Evolutionary conservation across 371 early-diverging fungal genomes (phyloP).

Genomic region (Rhizopus microsporus): DNA sequence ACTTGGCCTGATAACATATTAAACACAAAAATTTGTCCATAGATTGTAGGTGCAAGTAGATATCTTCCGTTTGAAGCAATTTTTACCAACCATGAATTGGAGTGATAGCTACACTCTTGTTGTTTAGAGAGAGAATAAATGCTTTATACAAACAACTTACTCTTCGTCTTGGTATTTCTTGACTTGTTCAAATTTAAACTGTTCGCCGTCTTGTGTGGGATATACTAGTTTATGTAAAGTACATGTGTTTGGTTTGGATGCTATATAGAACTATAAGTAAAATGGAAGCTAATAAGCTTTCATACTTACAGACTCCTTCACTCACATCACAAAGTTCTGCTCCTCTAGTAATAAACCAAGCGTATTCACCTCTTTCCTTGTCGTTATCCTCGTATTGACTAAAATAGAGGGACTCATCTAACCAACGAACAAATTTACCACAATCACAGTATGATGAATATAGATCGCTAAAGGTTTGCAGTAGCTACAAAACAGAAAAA

Average conservation of each 20-base stretch:
- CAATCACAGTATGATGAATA: slow-evolving; percentile 93
- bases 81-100: background rate
- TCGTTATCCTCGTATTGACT: slow-evolving; percentile 13
- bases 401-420: slow-evolving; percentile 50
- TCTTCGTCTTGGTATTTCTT: slow-evolving; percentile 74
- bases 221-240: slow-evolving; percentile 80
- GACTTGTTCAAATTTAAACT: slow-evolving; percentile 73
- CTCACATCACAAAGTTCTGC: slow-evolving; percentile 88
- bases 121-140: too few species aligned
- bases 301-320: slow-evolving; percentile 71
- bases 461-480: slow-evolving; percentile 79
- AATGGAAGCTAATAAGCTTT: background rate
- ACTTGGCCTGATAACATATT: slow-evolving; percentile 73
- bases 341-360: slow-evolving; percentile 83
- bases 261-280: slow-evolving; percentile 28
- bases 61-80: slow-evolving; percentile 33
- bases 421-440: slow-evolving; percentile 74
- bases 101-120: background rate
- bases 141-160: slow-evolving; percentile 38
- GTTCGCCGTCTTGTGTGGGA: slow-evolving; percentile 63
- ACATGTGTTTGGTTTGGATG: slow-evolving; percentile 81
- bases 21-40: slow-evolving; percentile 84
- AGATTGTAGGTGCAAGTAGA: slow-evolving; percentile 83
- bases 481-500: slow-evolving; percentile 37
- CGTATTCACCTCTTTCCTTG: slow-evolving; percentile 41